Evolutionary conservation across 331 rosid genomes (phyloP).

Genomic region (Malus hybrid): DNA sequence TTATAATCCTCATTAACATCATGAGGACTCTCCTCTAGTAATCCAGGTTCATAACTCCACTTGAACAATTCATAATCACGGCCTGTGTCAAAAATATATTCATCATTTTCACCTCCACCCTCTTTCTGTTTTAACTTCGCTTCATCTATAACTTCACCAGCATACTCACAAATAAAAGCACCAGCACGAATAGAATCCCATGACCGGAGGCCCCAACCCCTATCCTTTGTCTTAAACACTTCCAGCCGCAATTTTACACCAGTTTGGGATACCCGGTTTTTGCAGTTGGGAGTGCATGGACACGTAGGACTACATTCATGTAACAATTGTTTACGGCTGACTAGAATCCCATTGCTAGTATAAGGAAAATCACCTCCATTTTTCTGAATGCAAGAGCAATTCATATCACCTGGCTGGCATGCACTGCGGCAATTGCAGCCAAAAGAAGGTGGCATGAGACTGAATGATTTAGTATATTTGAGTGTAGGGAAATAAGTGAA

Average conservation of each 20-base stretch:
- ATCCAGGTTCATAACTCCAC: constrained; percentile 49
- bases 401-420: constrained; percentile 47
- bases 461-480: constrained; percentile 30
- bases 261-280: constrained; percentile 49
- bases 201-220: constrained; percentile 69
- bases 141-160: constrained; percentile 44
- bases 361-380: constrained; percentile 61
- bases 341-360: constrained; percentile 40
- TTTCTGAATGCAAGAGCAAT: constrained; percentile 48
- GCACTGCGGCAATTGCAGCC: constrained; percentile 39
- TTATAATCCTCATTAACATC: constrained; percentile 25
- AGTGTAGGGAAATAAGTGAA: constrained; percentile 52
- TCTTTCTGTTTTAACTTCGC: constrained; percentile 13
- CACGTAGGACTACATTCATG: constrained; percentile 64
- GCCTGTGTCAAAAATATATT: constrained; percentile 51
- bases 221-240: constrained; percentile 51
- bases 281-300: constrained; percentile 51
- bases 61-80: constrained; percentile 37
- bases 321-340: constrained; percentile 36
- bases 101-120: constrained; percentile 29
- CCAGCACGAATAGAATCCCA: constrained; percentile 63
- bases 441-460: constrained; percentile 24
- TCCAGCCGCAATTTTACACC: constrained; percentile 41
- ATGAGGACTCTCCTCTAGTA: constrained; percentile 31
- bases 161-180: constrained; percentile 59